Evolutionary conservation across 140 eudicot genomes (phyloP), one percentile per base, ranked within the genome.

Genomic region (Bidens hawaiensis): DNA sequence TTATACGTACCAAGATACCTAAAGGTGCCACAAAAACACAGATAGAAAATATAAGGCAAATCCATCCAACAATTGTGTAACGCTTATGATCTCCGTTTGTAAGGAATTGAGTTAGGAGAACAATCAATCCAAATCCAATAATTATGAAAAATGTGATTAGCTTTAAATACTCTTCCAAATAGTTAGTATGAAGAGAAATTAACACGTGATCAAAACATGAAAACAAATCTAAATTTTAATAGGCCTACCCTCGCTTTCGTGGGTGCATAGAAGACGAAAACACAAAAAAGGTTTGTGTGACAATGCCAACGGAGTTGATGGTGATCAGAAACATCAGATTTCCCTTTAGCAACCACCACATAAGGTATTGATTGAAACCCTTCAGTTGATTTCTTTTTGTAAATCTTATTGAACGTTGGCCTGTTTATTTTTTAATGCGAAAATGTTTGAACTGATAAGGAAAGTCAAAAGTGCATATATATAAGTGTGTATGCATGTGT

Each of bases 341-440:
- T 31, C 77, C 34, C 60, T 81, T 81, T 68, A 87, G 75, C 73
- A 78, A 40, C 89, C 26, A 84, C 77, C 78, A 81, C 84, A 59
- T 87, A 87, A 1, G 96, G 96, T 22, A 87, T 25, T 23, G 89
- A 84, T 23, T 87, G 96, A 68, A 84, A 87, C 64, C 89, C 96
- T 67, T 81, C 86, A 0, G 96, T 81, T 19, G 96, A 87, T 81
- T 87, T 87, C 64, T 76, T 87, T 74, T 84, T 81, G 72, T 71
- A 72, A 40, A 71, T 78, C 65, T 81, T 76, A 40, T 83, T 78
- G 41, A 87, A 87, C 18, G 96, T 87, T n/a, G 96, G 96, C 68
- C 96, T 87, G 69, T 25, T n/a, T 69, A n/a, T n/a, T 41, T 69
- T 18, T 21, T 10, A 14, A 21, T 7, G 3, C 5, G 45, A 57